Conservation (phyloP, 164 flowering plant genomes). For the Vitis riparia region DNA sequence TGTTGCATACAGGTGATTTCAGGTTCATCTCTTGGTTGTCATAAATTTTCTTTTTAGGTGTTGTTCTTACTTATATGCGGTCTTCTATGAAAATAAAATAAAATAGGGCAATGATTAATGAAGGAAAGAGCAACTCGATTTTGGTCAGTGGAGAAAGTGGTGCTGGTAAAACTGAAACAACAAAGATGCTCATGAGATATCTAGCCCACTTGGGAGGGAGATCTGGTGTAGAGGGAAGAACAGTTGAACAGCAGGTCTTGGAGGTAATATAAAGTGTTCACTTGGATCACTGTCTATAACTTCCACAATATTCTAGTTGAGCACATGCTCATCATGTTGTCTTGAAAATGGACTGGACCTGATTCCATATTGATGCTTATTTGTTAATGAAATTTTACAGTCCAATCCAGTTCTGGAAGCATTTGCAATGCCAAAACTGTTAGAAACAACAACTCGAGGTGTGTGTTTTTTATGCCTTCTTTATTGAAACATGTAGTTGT, state of each 20-base stretch:
- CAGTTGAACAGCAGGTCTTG: constrained; percentile 7
- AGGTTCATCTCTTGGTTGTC: not conserved
- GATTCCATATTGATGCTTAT: too few relatives aligned
- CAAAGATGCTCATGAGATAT: constrained; percentile 39
- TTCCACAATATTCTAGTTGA: not conserved
- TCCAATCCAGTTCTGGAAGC: constrained; percentile 38
- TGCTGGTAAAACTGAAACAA: constrained; percentile 44
- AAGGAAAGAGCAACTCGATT: constrained; percentile 33
- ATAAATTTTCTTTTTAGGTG: not conserved
- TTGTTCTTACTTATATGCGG: not conserved
- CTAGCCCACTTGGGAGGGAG: constrained; percentile 38
- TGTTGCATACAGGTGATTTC: constrained; percentile 30
- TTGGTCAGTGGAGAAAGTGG: constrained; percentile 45
- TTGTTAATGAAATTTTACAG: constrained; percentile 15
- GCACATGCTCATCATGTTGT: too few relatives aligned
- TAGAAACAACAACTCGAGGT: constrained; percentile 37
- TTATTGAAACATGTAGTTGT: too few relatives aligned
- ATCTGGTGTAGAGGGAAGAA: constrained; percentile 29
- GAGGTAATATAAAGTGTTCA: not conserved
- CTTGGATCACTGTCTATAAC: too few relatives aligned
- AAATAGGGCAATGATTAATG: constrained; percentile 35
- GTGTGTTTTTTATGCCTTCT: not conserved
- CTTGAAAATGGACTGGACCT: too few relatives aligned
- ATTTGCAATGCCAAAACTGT: constrained; percentile 37
- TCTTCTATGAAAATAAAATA: not conserved